These are phyloP conservation scores for Kwoniella bestiolae DNA, from an alignment of 768 basidiomycete species.

Conservation along the genomic window DNA sequence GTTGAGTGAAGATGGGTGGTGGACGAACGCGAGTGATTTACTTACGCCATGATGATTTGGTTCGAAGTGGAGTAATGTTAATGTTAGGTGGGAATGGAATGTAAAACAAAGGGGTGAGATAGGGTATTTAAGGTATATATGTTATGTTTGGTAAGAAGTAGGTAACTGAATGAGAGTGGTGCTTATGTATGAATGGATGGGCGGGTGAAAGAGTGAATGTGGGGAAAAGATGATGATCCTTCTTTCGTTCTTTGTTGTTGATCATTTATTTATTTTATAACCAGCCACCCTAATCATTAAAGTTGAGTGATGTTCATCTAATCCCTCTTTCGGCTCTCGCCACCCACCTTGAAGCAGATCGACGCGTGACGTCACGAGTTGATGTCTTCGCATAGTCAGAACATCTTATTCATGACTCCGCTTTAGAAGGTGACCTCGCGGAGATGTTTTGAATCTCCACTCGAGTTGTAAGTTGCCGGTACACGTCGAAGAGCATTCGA, in stretches of 20 bases:
- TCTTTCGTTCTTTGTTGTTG: not conserved
- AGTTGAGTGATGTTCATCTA: slow-evolving; percentile 7
- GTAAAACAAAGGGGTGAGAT: not conserved
- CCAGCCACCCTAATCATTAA: slow-evolving; percentile 4
- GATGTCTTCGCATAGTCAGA: too few species aligned
- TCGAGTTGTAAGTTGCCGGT: not conserved
- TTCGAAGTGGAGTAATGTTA: not conserved
- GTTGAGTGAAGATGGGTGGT: too few species aligned
- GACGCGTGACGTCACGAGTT: slow-evolving; percentile 8
- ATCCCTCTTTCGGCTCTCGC: not conserved
- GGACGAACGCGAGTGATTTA: not conserved
- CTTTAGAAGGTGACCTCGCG: not conserved
- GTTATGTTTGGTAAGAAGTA: not conserved
- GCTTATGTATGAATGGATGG: slow-evolving; percentile 5
- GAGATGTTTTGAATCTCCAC: not conserved
- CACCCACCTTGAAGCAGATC: not conserved
- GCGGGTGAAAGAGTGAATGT: slow-evolving; percentile 1
- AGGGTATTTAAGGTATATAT: slow-evolving; percentile 4
- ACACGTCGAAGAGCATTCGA: slow-evolving; percentile 6
- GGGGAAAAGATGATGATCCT: not conserved
- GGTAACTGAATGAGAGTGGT: not conserved
- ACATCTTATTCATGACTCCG: not conserved
- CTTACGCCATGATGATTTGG: slow-evolving; percentile 21
- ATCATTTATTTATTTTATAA: not conserved
- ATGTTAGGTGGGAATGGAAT: not conserved